Evolutionary conservation across 2,329 filamentous ascomycete genomes (phyloP).

Genomic region (Colletotrichum sp.): DNA sequence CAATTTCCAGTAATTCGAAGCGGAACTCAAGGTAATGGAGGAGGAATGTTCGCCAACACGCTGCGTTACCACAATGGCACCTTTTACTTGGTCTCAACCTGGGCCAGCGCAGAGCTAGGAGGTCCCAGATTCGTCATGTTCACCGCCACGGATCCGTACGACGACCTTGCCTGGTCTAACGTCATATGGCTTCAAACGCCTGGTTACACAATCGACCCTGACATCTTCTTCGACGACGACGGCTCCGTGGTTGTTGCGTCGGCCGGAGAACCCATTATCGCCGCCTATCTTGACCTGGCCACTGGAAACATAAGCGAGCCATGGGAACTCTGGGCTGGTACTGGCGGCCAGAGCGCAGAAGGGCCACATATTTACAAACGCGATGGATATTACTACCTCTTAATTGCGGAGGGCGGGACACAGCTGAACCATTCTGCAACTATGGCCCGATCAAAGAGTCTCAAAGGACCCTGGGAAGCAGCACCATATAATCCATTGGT

Average conservation of each 20-base stretch:
- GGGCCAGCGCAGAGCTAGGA: neutral
- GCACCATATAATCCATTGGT: slow-evolving; percentile 49
- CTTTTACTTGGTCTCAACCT: slow-evolving; percentile 41
- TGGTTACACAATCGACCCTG: slow-evolving; percentile 46
- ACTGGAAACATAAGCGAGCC: slow-evolving; percentile 35
- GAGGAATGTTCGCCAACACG: slow-evolving; percentile 52
- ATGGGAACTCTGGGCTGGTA: slow-evolving; percentile 49
- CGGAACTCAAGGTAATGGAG: slow-evolving; percentile 7
- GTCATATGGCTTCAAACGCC: neutral
- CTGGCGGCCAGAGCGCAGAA: slow-evolving; percentile 44
- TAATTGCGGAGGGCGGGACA: slow-evolving; percentile 59
- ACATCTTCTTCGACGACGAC: slow-evolving; percentile 54
- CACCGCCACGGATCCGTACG: slow-evolving; percentile 17
- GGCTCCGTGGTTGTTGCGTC: slow-evolving; percentile 43
- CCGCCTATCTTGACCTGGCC: slow-evolving; percentile 34
- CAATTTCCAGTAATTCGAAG: slow-evolving; percentile 38
- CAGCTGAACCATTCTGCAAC: slow-evolving; percentile 42
- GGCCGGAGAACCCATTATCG: slow-evolving; percentile 26
- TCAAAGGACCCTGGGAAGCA: slow-evolving; percentile 48
- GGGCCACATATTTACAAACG: slow-evolving; percentile 60
- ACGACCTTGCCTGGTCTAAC: slow-evolving; percentile 24
- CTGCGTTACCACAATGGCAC: slow-evolving; percentile 43
- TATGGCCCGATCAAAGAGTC: slow-evolving; percentile 43
- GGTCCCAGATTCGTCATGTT: slow-evolving; percentile 9
- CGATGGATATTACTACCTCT: slow-evolving; percentile 56